Evolutionary conservation across 345 rosid genomes (phyloP).

Genomic region (Citropsis articulata): DNA sequence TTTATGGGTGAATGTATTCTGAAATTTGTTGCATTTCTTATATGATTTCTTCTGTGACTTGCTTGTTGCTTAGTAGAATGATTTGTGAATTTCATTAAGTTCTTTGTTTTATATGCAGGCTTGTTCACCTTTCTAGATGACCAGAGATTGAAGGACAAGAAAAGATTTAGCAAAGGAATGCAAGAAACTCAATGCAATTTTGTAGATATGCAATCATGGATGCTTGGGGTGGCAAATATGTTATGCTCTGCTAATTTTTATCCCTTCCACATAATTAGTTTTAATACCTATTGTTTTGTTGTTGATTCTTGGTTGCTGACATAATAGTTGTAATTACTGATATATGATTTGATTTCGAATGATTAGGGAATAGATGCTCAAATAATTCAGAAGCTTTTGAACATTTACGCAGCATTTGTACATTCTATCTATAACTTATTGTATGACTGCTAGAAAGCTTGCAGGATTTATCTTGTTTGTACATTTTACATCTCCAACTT

Average conservation of each 20-base stretch:
- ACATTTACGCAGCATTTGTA: background rate
- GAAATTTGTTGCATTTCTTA: background rate
- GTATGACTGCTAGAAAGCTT: background rate
- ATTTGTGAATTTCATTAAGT: background rate
- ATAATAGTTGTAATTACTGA: background rate
- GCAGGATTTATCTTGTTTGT: background rate
- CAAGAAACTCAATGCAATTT: background rate
- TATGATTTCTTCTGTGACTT: background rate
- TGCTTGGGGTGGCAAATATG: background rate
- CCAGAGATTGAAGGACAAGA: background rate
- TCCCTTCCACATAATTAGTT: background rate
- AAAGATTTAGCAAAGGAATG: background rate
- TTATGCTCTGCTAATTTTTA: background rate
- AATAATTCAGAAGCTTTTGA: background rate
- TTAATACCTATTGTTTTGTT: background rate
- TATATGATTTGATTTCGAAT: background rate
- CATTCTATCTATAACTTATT: background rate
- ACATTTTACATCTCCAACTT: background rate
- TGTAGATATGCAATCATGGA: conserved; percentile 1
- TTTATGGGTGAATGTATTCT: background rate
- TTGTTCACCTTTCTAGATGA: background rate
- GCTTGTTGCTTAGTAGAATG: background rate
- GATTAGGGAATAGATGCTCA: background rate
- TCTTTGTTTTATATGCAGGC: background rate
- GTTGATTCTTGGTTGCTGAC: background rate